Conservation (phyloP, 176 grass and related monocot genomes). For the Stipa capillata region DNA sequence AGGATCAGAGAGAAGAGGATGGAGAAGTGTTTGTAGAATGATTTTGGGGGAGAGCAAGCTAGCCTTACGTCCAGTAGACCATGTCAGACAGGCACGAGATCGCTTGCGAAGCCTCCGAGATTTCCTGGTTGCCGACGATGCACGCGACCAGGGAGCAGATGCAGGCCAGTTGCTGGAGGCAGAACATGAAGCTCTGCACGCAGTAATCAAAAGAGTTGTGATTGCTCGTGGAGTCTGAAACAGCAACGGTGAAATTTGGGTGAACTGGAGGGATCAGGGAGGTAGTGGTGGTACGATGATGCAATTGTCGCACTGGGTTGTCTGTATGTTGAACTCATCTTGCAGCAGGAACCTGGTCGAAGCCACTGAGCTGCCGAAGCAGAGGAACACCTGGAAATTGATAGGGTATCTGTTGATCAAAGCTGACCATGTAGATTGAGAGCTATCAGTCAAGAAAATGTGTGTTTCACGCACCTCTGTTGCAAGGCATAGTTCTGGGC, state of each 20-base stretch:
- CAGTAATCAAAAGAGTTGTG: not conserved
- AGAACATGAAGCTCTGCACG: slow-evolving; percentile 84
- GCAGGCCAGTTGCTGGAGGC: slow-evolving; percentile 84
- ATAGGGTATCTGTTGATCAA: not conserved
- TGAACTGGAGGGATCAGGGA: not conserved
- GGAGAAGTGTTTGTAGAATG: not conserved
- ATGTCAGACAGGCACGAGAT: slow-evolving; percentile 69
- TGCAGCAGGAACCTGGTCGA: slow-evolving; percentile 98
- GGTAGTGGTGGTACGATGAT: slow-evolving; percentile 56
- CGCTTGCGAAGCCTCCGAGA: slow-evolving; percentile 51
- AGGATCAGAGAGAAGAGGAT: not conserved
- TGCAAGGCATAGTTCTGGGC: slow-evolving; percentile 76
- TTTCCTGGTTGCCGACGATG: slow-evolving; percentile 68
- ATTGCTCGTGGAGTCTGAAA: not conserved
- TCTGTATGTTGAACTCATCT: slow-evolving; percentile 99
- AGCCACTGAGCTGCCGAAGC: slow-evolving; percentile 84
- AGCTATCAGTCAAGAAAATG: no score
- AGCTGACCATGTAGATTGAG: not conserved
- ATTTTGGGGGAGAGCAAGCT: not conserved
- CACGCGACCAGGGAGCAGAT: slow-evolving; percentile 82
- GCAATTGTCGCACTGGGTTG: slow-evolving; percentile 97
- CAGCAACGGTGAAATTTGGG: not conserved
- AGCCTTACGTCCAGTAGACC: slow-evolving; percentile 91
- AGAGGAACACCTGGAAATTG: slow-evolving; percentile 50
- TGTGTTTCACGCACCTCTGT: slow-evolving; percentile 79